Conservation (phyloP, 164 flowering plant species). For the Macadamia tetraphylla region DNA sequence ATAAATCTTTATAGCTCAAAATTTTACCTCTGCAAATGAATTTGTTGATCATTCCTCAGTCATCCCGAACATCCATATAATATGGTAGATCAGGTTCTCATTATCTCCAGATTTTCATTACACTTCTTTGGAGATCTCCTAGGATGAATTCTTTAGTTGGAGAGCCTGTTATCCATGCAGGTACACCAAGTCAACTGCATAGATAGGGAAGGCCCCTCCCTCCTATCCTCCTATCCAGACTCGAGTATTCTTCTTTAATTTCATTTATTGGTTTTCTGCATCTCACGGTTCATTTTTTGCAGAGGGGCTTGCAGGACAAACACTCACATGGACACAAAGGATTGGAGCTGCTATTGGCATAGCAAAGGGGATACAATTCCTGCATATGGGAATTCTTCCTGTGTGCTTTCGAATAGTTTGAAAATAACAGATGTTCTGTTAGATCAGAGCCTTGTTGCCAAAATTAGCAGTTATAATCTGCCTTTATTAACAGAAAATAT, state of each 20-base stretch:
- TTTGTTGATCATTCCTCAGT: background rate
- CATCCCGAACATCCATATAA: too few relatives aligned
- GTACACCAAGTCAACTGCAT: background rate
- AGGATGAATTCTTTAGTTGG: background rate
- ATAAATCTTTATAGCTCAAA: too few relatives aligned
- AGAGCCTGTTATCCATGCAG: background rate
- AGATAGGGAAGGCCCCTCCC: background rate
- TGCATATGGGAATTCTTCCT: constrained; percentile 83
- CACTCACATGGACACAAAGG: constrained; percentile 74
- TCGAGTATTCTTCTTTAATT: background rate
- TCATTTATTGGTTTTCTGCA: background rate
- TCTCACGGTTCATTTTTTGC: constrained; percentile 12
- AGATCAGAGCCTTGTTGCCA: constrained; percentile 75
- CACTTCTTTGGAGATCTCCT: background rate
- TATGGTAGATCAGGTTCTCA: background rate
- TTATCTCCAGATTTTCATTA: background rate
- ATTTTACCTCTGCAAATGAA: background rate
- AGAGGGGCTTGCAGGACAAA: constrained; percentile 35
- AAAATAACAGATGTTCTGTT: constrained; percentile 70
- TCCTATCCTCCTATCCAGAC: background rate
- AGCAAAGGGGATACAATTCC: constrained; percentile 84
- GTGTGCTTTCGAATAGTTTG: constrained; percentile 61
- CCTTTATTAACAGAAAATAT: constrained; percentile 58
- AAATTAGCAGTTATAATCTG: constrained; percentile 82
- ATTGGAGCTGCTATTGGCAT: constrained; percentile 79